These are phyloP conservation scores for Phytopythium montanum DNA, from an alignment of 352 stramenopile genomes.

Conservation along the genomic window DNA sequence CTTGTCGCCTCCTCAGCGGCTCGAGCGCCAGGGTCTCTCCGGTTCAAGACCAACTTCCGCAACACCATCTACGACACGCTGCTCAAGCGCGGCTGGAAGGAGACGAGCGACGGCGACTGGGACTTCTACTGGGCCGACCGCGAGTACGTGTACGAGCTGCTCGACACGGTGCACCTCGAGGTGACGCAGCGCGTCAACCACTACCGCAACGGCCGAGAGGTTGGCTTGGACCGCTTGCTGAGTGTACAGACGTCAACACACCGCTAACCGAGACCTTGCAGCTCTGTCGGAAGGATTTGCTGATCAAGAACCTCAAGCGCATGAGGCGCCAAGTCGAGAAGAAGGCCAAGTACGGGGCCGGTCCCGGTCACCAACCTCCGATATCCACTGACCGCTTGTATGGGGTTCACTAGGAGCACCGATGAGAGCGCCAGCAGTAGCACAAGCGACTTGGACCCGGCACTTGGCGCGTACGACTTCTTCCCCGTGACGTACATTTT, in stretches of 20 bases:
- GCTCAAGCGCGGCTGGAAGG: slow-evolving; percentile 85
- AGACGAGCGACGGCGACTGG: slow-evolving; percentile 87
- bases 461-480: slow-evolving; percentile 81
- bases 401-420: slow-evolving; percentile 2
- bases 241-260: too few species aligned
- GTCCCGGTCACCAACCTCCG: not conserved
- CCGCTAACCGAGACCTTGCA: slow-evolving; percentile 11
- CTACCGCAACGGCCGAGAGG: slow-evolving; percentile 83
- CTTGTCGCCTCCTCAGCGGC: not conserved
- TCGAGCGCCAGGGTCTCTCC: slow-evolving; percentile 4
- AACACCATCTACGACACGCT: slow-evolving; percentile 93
- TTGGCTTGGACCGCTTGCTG: slow-evolving; percentile 9
- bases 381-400: not conserved
- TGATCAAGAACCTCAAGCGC: slow-evolving; percentile 96
- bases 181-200: slow-evolving; percentile 89
- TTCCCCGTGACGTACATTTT: slow-evolving; percentile 93
- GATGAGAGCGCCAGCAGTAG: slow-evolving; percentile 7
- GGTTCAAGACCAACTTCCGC: slow-evolving; percentile 89
- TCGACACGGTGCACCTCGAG: slow-evolving; percentile 87
- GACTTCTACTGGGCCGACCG: slow-evolving; percentile 89
- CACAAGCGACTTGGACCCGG: slow-evolving; percentile 16
- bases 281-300: slow-evolving; percentile 91
- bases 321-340: slow-evolving; percentile 79
- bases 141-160: slow-evolving; percentile 89
- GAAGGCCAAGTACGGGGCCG: slow-evolving; percentile 49